A percentile compares a stretch with the other conserved stretches of the same genome.
Evolutionary conservation across 2,329 filamentous ascomycete species (phyloP).

Genomic region (Phoma herbarum): DNA sequence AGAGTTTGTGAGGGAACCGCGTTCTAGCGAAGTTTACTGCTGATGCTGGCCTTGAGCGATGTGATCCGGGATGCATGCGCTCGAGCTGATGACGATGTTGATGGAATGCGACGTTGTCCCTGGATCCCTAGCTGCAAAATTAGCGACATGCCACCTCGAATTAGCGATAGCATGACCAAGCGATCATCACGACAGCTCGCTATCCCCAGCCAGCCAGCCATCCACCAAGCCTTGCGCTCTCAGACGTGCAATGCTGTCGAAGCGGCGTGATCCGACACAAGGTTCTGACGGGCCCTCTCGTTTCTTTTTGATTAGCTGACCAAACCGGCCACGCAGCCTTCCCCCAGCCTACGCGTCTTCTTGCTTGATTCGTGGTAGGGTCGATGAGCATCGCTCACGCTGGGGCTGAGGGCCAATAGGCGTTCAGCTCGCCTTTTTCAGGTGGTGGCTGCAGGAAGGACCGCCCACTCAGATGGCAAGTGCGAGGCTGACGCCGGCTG

Average conservation of each 20-base stretch:
- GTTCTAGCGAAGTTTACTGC: constrained; percentile 14
- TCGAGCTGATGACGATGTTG: constrained; percentile 6
- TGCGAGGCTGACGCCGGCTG: constrained; percentile 50
- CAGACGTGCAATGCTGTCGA: constrained; percentile 34
- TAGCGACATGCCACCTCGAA: constrained; percentile 23
- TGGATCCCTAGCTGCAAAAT: constrained; percentile 11
- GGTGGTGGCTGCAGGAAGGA: constrained; percentile 47
- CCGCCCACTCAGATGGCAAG: constrained; percentile 49
- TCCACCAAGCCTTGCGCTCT: constrained; percentile 31
- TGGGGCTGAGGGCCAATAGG: constrained; percentile 46
- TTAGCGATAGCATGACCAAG: constrained; percentile 40
- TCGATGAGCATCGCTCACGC: constrained; percentile 37
- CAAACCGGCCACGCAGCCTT: constrained; percentile 36
- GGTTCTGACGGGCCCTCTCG: constrained; percentile 40
- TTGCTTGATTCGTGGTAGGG: constrained; percentile 41
- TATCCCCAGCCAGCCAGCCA: constrained; percentile 26
- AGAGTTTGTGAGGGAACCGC: constrained; percentile 18
- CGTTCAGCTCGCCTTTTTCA: constrained; percentile 46
- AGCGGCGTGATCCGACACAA: constrained; percentile 44
- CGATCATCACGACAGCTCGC: constrained; percentile 32
- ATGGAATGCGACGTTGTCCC: constrained; percentile 17
- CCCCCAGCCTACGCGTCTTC: constrained; percentile 28
- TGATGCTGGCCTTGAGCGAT: constrained; percentile 27
- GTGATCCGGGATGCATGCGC: constrained; percentile 20
- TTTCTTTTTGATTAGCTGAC: constrained; percentile 46